phyloP scores from a whole-genome alignment of 345 rosid genomes.

The Lepidium sativum region DNA sequence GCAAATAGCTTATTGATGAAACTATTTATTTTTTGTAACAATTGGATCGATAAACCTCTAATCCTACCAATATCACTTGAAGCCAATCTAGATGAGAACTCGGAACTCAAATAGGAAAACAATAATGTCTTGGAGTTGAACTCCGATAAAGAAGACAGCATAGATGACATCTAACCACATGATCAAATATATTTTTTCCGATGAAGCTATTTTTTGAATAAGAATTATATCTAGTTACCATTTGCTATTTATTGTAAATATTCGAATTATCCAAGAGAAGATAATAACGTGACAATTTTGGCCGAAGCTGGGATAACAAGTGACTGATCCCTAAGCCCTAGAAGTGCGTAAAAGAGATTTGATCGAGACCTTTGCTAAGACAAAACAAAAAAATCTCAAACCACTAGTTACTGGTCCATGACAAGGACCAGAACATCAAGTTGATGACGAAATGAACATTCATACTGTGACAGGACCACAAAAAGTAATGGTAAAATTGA shows the following conservation, averaged over 20 bases:
- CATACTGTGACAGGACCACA: slow-evolving; percentile 13
- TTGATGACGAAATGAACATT: background rate
- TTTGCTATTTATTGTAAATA: no score
- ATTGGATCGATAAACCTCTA: no score
- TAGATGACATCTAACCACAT: no score
- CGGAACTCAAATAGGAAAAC: no score
- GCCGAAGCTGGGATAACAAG: background rate
- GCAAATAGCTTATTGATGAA: background rate
- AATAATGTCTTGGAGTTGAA: no score
- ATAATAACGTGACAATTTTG: background rate
- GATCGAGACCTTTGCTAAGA: background rate
- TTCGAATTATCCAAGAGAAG: background rate
- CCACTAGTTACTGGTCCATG: slow-evolving; percentile 2
- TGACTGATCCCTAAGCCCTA: background rate
- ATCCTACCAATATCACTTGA: no score
- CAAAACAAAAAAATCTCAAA: background rate
- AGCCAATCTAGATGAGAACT: no score
- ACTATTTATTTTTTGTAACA: no score
- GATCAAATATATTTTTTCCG: no score
- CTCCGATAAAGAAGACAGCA: no score
- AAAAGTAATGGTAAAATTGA: background rate
- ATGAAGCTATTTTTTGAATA: no score
- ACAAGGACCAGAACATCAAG: slow-evolving; percentile 14
- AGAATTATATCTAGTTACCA: no score
- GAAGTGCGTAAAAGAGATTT: background rate